A percentile compares a stretch with the other conserved stretches of the same genome.
Conservation (phyloP, 306 rosid genomes). For the Canavalia gladiata region DNA sequence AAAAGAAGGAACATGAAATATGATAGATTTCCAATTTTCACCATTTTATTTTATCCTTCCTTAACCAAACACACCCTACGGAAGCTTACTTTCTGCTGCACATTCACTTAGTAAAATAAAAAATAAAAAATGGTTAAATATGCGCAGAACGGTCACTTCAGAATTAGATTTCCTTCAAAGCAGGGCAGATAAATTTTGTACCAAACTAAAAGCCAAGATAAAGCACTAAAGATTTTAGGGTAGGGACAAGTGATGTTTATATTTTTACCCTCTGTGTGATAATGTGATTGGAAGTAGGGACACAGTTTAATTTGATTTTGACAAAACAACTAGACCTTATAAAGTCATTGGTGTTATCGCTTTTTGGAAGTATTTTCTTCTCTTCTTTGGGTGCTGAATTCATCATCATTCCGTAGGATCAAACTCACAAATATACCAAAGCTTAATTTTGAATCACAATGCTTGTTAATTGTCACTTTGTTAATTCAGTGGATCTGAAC, state of each 20-base stretch:
- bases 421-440: slow-evolving; percentile 24
- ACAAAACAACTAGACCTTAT: slow-evolving; percentile 3
- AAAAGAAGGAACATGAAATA: neutral
- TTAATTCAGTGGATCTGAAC: slow-evolving; percentile 47
- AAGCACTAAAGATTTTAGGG: slow-evolving; percentile 10
- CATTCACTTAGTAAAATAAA: neutral
- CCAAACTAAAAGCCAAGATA: neutral
- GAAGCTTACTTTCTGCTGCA: neutral
- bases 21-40: neutral
- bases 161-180: slow-evolving; percentile 2
- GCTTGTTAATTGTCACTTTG: slow-evolving; percentile 31
- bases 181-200: neutral
- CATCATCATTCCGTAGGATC: slow-evolving; percentile 44
- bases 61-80: neutral
- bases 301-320: slow-evolving; percentile 16
- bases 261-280: slow-evolving; percentile 24
- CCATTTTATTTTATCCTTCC: neutral
- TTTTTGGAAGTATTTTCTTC: slow-evolving; percentile 2
- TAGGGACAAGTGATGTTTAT: neutral
- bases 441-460: slow-evolving; percentile 36
- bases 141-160: neutral
- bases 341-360: slow-evolving; percentile 26
- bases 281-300: slow-evolving; percentile 20
- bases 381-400: slow-evolving; percentile 38
- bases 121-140: neutral